These are phyloP conservation scores for Piloderma croceum DNA, from an alignment of 768 basidiomycete genomes.

Conservation along the genomic window DNA sequence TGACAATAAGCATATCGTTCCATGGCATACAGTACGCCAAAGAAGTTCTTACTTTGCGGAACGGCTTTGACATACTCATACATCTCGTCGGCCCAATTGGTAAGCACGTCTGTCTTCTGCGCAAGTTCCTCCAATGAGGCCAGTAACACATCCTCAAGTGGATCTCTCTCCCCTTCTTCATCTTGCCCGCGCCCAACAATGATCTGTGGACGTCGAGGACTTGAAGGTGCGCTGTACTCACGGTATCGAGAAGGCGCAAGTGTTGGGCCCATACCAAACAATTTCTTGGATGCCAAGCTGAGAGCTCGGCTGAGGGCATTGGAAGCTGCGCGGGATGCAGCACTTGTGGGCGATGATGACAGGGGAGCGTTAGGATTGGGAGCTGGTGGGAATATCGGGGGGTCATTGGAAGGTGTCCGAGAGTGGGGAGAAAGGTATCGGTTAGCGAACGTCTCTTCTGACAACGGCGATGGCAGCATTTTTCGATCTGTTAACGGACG, in stretches of 20 bases:
- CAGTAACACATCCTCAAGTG: conserved; percentile 81
- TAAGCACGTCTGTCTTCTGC: conserved; percentile 92
- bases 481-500: conserved; percentile 55
- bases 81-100: conserved; percentile 93
- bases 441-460: conserved; percentile 37
- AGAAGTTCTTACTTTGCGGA: conserved; percentile 62
- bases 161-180: conserved; percentile 46
- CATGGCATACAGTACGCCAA: conserved; percentile 5
- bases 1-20: conserved; percentile 1
- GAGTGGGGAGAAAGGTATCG: conserved; percentile 27
- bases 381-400: conserved; percentile 71
- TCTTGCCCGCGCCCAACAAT: conserved; percentile 37
- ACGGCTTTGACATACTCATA: conserved; percentile 82
- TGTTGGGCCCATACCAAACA: conserved; percentile 54
- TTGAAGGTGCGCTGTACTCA: conserved; percentile 42
- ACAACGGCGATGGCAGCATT: conserved; percentile 42
- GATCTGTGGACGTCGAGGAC: conserved; percentile 53
- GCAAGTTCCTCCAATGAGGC: conserved; percentile 80
- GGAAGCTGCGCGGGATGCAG: conserved; percentile 56
- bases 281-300: conserved; percentile 74
- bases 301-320: conserved; percentile 76
- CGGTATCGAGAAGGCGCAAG: conserved; percentile 32
- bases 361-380: conserved; percentile 44
- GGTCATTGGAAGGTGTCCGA: too few species aligned
- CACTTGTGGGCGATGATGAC: conserved; percentile 59